Base-by-base conservation (phyloP, 139 green algal genomes). In the Ettlia oleoabundans region DNA sequence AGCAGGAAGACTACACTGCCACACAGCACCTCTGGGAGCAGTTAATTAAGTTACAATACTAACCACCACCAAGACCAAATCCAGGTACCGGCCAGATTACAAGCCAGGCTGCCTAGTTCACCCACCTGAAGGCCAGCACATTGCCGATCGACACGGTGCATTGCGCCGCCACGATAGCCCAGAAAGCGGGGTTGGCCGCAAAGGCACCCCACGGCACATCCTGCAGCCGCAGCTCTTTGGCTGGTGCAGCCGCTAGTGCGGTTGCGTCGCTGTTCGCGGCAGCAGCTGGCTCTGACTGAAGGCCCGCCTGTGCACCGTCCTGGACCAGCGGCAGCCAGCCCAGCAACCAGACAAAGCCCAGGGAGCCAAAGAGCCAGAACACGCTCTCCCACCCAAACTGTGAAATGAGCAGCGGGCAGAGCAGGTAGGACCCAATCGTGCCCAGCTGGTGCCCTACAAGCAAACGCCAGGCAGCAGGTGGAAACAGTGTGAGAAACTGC, bases 311-410 rank as follows among this genome's bases (percentile, higher is more conserved):
- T 0, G 80, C 62, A 15, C 76, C 43, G 51, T 89, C 73, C 9
- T 53, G 37, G 1, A 91, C 85, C 24, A 88, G 58, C 33, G 87
- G 86, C 62, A 82, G 66, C 91, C 91, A 95, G 13, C 75, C 75
- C n/a, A 85, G 26, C 19, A 89, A 78, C 92, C 92, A 95, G 4
- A 93, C 66, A 33, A 95, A 84, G 19, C 92, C 92, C 10, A 95
- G 69, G 22, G 74, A 76, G 38, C 90, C 92, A 53, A 91, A 95
- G 35, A 94, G 61, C 28, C 83, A 85, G 88, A 95, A 95, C 2
- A 94, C 88, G 26, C 78, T 72, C 41, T 85, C 58, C 91, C 92
- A 95, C 26, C 86, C 85, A 28, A 87, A 64, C 9, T 80, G 35
- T 15, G 87, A 40, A 72, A 95, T 95, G 70, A 95, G 84, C 24